Percentiles rank a stretch among this genome's conserved stretches.
These are phyloP conservation scores for Diospyros lotus DNA, from an alignment of 148 eudicot species.

Conservation along the genomic window DNA sequence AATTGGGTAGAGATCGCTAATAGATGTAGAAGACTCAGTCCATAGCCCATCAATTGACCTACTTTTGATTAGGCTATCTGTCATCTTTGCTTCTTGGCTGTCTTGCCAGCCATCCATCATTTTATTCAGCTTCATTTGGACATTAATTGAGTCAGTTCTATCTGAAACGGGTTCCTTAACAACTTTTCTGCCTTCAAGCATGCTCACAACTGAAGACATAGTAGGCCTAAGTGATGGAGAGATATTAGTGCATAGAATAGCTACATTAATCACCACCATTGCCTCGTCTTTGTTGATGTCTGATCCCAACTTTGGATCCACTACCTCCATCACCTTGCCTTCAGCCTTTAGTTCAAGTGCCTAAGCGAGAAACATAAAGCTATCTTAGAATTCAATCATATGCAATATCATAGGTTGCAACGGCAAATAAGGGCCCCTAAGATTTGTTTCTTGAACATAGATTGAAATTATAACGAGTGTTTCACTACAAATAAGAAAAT, in stretches of 20 bases:
- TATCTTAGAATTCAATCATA: neutral
- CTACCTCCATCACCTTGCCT: conserved; percentile 24
- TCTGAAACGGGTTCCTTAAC: neutral
- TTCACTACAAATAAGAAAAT: too few relatives aligned
- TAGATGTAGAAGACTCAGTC: conserved; percentile 13
- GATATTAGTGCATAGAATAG: conserved; percentile 19
- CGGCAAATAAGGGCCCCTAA: neutral
- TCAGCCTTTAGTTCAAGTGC: conserved; percentile 16
- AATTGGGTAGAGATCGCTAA: neutral
- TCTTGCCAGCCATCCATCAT: neutral
- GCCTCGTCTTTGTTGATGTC: conserved; percentile 18
- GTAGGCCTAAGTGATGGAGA: conserved; percentile 21
- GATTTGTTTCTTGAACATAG: too few relatives aligned
- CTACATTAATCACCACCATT: conserved; percentile 11
- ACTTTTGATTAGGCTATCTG: conserved; percentile 12
- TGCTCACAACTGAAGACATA: conserved; percentile 30
- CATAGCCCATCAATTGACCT: neutral
- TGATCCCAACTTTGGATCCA: conserved; percentile 24
- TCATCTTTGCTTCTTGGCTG: neutral
- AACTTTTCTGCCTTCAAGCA: conserved; percentile 18
- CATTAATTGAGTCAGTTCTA: neutral
- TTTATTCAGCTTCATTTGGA: neutral
- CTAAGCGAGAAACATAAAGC: neutral
- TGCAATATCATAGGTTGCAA: neutral
- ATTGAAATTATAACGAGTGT: too few relatives aligned